Evolutionary conservation across 768 basidiomycete genomes (phyloP), one percentile per base, ranked within the genome.

Genomic region (Psilocybe tampanensis): DNA sequence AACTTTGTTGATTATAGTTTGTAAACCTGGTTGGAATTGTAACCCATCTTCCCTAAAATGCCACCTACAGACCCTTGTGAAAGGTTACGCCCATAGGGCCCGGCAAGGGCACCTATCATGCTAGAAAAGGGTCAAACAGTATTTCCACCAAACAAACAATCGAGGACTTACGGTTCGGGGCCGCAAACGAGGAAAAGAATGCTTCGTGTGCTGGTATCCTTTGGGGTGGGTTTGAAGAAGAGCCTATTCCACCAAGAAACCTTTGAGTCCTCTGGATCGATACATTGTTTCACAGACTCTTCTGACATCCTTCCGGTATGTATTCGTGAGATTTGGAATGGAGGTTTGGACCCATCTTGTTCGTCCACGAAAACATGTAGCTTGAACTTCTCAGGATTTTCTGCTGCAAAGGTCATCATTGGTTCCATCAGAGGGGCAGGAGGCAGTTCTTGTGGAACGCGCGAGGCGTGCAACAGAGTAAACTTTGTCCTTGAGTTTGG

Each of bases 161-260:
- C 21, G 17, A 42, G 55, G 22, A 70, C 87, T 65, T 70, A 93
- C 92, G 80, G 79, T 59, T 93, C 89, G n/a, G 92, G 93, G 23
- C 92, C 92, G 70, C 90, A 94, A 3, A 94, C 82, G 12, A 94
- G 71, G 66, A 94, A 88, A 54, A 94, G 72, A 44, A 74, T 82
- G 62, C 76, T 81, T 52, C 70, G 70, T 47, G 63, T 60, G 26
- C 60, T 48, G 17, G 60, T 59, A 36, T 62, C 60, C 19, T 66
- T 29, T 24, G 62, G 51, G 39, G 61, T 52, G 13, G 60, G 47
- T 45, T 63, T 65, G 15, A 44, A 50, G 47, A 73, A 76, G 18
- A 73, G 29, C 48, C 56, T 70, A n/a, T 54, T 59, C 77, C 76
- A 77, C 77, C 78, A 78, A 3, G 70, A 66, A 19, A 34, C 23